These are phyloP conservation scores for Camelina laxa DNA, from an alignment of 345 rosid genomes.

Conservation along the genomic window DNA sequence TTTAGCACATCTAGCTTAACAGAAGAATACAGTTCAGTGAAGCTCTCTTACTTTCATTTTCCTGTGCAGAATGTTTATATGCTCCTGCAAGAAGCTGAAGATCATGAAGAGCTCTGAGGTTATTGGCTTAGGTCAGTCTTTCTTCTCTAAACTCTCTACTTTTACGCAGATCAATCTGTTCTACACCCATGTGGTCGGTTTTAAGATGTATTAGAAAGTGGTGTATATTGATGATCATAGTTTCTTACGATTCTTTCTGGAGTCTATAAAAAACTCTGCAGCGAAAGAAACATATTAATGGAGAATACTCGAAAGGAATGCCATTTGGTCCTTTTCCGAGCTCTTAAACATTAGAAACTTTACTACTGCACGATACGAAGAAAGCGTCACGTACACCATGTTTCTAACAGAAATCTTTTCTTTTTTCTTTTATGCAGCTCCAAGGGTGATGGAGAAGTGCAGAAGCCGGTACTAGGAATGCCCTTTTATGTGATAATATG, in stretches of 20 bases:
- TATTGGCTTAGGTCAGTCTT: constrained; percentile 61
- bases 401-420: constrained; percentile 15
- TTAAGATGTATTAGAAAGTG: constrained; percentile 11
- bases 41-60: constrained; percentile 23
- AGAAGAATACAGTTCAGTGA: neutral
- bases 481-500: constrained; percentile 12
- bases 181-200: neutral
- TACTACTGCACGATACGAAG: constrained; percentile 6
- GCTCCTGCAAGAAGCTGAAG: constrained; percentile 67
- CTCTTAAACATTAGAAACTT: constrained; percentile 25
- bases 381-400: neutral
- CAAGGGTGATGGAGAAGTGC: constrained; percentile 73
- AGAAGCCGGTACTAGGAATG: constrained; percentile 48
- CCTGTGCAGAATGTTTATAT: constrained; percentile 67
- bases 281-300: neutral
- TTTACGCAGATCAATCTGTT: constrained; percentile 10
- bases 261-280: neutral
- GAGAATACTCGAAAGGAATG: constrained; percentile 7
- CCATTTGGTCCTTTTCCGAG: constrained; percentile 22
- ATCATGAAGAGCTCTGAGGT: constrained; percentile 80
- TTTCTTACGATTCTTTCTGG: neutral
- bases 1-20: constrained; percentile 5
- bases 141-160: constrained; percentile 15
- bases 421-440: constrained; percentile 51
- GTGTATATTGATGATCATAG: neutral